A percentile compares a stretch with the other conserved stretches of the same genome.
These are phyloP conservation scores for Neurospora sp. DNA, from an alignment of 2,329 filamentous ascomycete genomes.

Conservation along the genomic window DNA sequence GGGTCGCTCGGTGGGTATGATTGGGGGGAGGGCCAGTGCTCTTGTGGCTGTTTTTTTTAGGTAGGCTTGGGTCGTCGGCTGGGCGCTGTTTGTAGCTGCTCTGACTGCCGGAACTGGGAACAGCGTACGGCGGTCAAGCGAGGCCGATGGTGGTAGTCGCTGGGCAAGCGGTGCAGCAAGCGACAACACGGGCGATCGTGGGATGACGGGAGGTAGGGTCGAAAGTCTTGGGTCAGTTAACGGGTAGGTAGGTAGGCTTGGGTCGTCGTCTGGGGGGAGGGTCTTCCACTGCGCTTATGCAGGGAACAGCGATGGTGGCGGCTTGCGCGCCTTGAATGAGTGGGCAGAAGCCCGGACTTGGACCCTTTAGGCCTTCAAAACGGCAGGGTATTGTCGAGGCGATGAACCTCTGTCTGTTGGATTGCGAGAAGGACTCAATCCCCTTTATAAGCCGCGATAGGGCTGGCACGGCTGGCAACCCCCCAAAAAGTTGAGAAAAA, in stretches of 20 bases:
- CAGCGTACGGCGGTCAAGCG: background rate
- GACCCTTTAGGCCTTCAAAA: conserved; percentile 16
- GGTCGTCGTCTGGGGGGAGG: conserved; percentile 7
- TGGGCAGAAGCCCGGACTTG: conserved; percentile 17
- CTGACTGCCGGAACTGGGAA: background rate
- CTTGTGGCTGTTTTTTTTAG: background rate
- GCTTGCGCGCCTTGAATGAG: conserved; percentile 18
- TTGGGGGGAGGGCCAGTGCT: conserved; percentile 2
- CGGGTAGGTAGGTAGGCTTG: background rate
- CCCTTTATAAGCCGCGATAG: background rate
- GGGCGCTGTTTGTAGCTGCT: background rate
- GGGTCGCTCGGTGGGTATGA: background rate
- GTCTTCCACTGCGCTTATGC: conserved; percentile 19
- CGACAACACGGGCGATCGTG: conserved; percentile 3
- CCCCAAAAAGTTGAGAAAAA: background rate
- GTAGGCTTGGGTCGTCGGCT: too few relatives aligned
- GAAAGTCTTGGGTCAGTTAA: background rate
- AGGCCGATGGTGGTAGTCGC: conserved; percentile 8
- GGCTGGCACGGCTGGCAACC: background rate
- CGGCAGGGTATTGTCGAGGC: conserved; percentile 12
- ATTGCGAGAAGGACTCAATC: conserved; percentile 1
- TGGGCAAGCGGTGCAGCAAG: conserved; percentile 10
- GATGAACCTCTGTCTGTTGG: conserved; percentile 5
- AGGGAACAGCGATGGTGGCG: conserved; percentile 19
- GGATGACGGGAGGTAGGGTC: background rate